Evolutionary conservation across 345 rosid species (phyloP), one percentile per base, ranked within the genome.

Genomic region (Alliaria petiolata): DNA sequence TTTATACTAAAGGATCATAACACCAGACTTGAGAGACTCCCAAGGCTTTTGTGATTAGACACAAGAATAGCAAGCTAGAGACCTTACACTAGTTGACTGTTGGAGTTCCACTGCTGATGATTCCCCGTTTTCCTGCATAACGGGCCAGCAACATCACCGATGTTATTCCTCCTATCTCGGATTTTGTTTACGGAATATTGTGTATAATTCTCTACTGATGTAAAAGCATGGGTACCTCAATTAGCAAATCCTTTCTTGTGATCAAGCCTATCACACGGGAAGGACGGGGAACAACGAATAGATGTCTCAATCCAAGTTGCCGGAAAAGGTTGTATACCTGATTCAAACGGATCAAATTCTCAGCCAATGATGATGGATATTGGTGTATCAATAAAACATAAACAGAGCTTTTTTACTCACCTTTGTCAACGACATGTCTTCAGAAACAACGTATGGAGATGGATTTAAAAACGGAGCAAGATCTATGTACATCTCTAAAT

Each of bases 61-160:
- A 71, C 14, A 62, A 76, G 79, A 62, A 76, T 61, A 71, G 71
- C 63, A 74, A 31, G 72, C 59, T 61, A 86, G 87, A 86, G 99
- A 95, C 99, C 97, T 95, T 95, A 91, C 99, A 91, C 89, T 91
- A 78, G 99, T 89, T 86, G 97, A 89, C 85, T 91, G 92, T 83
- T 89, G 96, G 71, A 95, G 90, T 84, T 95, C 99, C 84, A 85
- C 62, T 44, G 79, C 72, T 47, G 83, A 74, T 28, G 87, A 70
- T 66, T 85, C 90, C 72, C 82, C 93, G 15, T 69, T 76, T 43
- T 86, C 96, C 99, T 95, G 80, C 68, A 75, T 71, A 16, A 69
- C 35, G 12, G 6, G 81, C 14, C 36, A 75, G 25, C 0, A 54
- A 62, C 58, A 69, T 35, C 70, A 28, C 7, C 20, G 0, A 38